Percentiles rank a stretch among this genome's conserved stretches.
Evolutionary conservation across 345 rosid species (phyloP).

Genomic region (Eucalyptus urophylla): DNA sequence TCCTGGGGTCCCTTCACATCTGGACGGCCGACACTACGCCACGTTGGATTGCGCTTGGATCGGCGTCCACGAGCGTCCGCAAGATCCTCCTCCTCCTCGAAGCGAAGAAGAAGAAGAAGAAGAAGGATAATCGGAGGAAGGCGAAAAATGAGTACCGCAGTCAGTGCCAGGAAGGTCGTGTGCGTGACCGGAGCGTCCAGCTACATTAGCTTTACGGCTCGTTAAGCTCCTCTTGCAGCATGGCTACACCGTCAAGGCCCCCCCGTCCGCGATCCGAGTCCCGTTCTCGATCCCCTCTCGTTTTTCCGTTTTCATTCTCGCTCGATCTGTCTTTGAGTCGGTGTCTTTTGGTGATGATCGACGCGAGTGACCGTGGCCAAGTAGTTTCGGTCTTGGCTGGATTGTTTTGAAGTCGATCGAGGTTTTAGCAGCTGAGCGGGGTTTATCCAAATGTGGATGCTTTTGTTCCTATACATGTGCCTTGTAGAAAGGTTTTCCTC

Average conservation of each 20-base stretch:
- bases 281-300: too few species aligned
- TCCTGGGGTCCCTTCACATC: too few species aligned
- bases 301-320: not conserved
- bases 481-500: not conserved
- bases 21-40: too few species aligned
- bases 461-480: not conserved
- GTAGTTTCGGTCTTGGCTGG: not conserved
- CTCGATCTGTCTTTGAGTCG: not conserved
- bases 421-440: not conserved
- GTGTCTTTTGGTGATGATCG: not conserved
- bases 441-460: not conserved
- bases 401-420: not conserved
- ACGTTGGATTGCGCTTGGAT: not conserved
- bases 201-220: conserved; percentile 73
- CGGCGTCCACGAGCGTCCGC: not conserved
- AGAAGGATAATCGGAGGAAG: too few species aligned
- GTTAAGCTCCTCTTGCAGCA: conserved; percentile 72
- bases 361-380: not conserved
- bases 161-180: conserved; percentile 39
- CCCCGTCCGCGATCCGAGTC: conserved; percentile 50
- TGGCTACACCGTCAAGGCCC: conserved; percentile 67
- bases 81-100: too few species aligned
- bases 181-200: conserved; percentile 87
- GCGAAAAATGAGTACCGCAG: conserved; percentile 19
- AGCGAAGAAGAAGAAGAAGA: too few species aligned